These are phyloP conservation scores for Prunus armeniaca DNA, from an alignment of 306 rosid genomes.

Conservation along the genomic window DNA sequence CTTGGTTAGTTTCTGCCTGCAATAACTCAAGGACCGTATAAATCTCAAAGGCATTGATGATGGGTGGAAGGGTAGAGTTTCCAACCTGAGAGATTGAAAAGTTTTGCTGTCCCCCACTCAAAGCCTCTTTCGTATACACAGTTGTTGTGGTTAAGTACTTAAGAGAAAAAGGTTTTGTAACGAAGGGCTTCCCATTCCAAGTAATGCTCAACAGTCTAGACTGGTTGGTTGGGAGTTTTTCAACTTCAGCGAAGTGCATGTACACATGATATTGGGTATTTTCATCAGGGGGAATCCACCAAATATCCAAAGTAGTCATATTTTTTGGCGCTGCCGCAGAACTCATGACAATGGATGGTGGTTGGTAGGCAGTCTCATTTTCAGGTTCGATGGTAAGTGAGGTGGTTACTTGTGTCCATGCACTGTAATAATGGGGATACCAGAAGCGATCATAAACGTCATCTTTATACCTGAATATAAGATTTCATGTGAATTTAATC, in stretches of 20 bases:
- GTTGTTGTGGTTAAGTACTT: constrained; percentile 7
- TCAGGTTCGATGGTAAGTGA: neutral
- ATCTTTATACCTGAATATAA: constrained; percentile 28
- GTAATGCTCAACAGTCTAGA: constrained; percentile 31
- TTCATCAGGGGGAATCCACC: neutral
- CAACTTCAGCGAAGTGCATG: constrained; percentile 52
- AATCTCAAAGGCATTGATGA: constrained; percentile 54
- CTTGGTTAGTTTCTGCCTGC: constrained; percentile 32
- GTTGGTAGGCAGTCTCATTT: constrained; percentile 5
- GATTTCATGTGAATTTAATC: neutral
- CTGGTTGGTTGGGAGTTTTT: constrained; percentile 28
- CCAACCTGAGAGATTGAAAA: constrained; percentile 15
- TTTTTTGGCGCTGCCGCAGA: constrained; percentile 28
- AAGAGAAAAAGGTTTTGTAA: constrained; percentile 11
- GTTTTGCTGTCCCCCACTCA: neutral
- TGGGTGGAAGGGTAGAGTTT: constrained; percentile 49
- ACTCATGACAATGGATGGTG: constrained; percentile 36
- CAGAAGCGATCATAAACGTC: constrained; percentile 49
- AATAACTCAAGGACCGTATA: constrained; percentile 23
- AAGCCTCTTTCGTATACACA: neutral
- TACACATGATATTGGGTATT: constrained; percentile 21
- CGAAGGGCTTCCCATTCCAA: constrained; percentile 23
- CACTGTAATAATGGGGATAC: constrained; percentile 16
- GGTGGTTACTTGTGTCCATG: constrained; percentile 11
- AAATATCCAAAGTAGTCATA: constrained; percentile 14